Evolutionary conservation across 2,329 filamentous ascomycete species (phyloP).

Genomic region (Fusarium guadeloupense): DNA sequence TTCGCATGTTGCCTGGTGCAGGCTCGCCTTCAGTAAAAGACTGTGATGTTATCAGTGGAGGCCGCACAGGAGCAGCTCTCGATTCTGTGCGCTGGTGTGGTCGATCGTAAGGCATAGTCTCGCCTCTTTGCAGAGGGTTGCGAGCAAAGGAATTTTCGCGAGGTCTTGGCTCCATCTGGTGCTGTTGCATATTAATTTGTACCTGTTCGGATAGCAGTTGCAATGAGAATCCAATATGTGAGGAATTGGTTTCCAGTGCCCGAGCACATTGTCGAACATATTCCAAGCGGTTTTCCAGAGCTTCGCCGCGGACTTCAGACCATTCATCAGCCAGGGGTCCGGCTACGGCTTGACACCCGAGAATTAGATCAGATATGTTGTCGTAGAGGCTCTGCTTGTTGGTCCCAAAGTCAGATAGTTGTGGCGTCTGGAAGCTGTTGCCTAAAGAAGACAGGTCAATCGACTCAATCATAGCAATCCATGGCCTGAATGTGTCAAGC

Average conservation of each 20-base stretch:
- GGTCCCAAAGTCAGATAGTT: slow-evolving; percentile 84
- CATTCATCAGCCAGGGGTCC: slow-evolving; percentile 94
- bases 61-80: slow-evolving; percentile 54
- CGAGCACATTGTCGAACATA: slow-evolving; percentile 80
- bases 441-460: slow-evolving; percentile 85
- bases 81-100: slow-evolving; percentile 68
- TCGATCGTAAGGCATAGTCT: slow-evolving; percentile 64
- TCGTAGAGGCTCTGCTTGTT: slow-evolving; percentile 97
- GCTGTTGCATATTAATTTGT: slow-evolving; percentile 62
- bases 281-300: slow-evolving; percentile 85
- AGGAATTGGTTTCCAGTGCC: slow-evolving; percentile 85
- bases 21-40: slow-evolving; percentile 72
- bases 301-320: slow-evolving; percentile 90
- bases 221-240: slow-evolving; percentile 86
- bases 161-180: slow-evolving; percentile 50
- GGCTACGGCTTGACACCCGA: slow-evolving; percentile 90
- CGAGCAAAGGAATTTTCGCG: slow-evolving; percentile 59
- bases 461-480: slow-evolving; percentile 89
- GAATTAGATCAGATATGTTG: slow-evolving; percentile 86
- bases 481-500: slow-evolving; percentile 88
- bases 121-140: slow-evolving; percentile 65
- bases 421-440: slow-evolving; percentile 82
- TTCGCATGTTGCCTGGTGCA: slow-evolving; percentile 61
- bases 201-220: slow-evolving; percentile 88
- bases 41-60: slow-evolving; percentile 63